Evolutionary conservation across 2,329 filamentous ascomycete species (phyloP), one percentile per base, ranked within the genome.

Genomic region (Fusarium marasasianum): DNA sequence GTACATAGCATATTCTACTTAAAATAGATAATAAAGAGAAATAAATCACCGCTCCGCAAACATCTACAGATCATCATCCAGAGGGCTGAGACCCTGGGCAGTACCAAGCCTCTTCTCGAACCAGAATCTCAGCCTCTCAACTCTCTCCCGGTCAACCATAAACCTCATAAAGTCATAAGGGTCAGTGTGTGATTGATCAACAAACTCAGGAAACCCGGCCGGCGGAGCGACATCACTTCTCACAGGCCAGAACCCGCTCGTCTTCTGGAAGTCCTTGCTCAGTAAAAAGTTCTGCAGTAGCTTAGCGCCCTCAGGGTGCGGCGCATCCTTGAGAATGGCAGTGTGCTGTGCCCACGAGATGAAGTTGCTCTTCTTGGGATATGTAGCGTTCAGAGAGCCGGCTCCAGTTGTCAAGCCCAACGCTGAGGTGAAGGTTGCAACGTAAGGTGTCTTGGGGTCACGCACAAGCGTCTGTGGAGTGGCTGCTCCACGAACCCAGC

Each of bases 11-110:
- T 14, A 33, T 33, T 2, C 2, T 33, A 2, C 2, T 33, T 33
- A 7, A 33, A 14, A 33, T 14, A 33, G 33, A 33, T 2, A 8
- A 35, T 35, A 37, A 37, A 37, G 11, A 10, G n/a, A 24, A 44
- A 14, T 44, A 0, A 12, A 44, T 2, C 0, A 0, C 44, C 3
- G 0, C 12, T 26, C 24, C 0, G 14, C 2, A 45, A 14, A 0
- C 1, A 4, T 20, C 44, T 47, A 26, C 24, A 47, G 4, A 14
- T 26, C 44, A 20, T 47, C 26, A 15, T 47, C 45, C 6, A 48
- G 12, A 0, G 45, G 20, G 5, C 26, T 48, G 3, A 48, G 45
- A 12, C 45, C 26, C 9, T 48, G 45, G 4, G 45, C 9, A 22
- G 45, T 48, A 31, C 45, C 45, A 12, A 48, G 9, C 15, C 45